Percentiles rank a stretch among this genome's conserved stretches.
Conservation (phyloP, 345 rosid species). For the Eucalyptus coolabah region DNA sequence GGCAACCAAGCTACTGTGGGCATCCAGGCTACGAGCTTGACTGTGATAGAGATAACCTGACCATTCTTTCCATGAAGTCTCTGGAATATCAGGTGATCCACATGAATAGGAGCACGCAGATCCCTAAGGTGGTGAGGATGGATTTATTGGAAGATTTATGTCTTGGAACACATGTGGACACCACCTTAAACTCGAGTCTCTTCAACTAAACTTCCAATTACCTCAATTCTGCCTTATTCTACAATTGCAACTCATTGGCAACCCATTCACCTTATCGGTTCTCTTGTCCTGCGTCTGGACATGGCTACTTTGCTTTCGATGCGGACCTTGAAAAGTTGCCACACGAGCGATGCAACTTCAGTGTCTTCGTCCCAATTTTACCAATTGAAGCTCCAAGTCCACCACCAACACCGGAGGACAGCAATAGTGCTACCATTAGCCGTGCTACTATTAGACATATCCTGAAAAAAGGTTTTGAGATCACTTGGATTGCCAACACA, state of each 20-base stretch:
- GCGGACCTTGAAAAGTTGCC: neutral
- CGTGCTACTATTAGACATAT: accelerated
- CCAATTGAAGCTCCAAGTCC: neutral
- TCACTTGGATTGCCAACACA: neutral
- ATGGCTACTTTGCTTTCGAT: neutral
- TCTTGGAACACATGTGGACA: neutral
- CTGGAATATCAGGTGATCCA: neutral
- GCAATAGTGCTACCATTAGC: too few species aligned
- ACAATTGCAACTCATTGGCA: accelerated
- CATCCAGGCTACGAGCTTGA: neutral
- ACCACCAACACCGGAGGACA: accelerated
- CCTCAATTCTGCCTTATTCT: neutral
- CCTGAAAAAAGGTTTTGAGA: neutral
- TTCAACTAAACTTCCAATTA: neutral
- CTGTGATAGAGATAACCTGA: accelerated
- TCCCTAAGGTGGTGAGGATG: neutral
- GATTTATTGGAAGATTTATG: neutral
- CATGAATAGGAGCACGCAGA: accelerated
- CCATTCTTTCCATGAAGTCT: neutral
- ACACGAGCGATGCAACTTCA: neutral
- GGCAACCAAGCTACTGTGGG: neutral
- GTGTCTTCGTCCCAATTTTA: neutral
- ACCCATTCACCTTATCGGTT: neutral
- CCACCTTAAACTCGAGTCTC: neutral
- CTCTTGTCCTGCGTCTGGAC: accelerated